Conservation (phyloP, 257 asterid species). For the Solanum dulcamara region DNA sequence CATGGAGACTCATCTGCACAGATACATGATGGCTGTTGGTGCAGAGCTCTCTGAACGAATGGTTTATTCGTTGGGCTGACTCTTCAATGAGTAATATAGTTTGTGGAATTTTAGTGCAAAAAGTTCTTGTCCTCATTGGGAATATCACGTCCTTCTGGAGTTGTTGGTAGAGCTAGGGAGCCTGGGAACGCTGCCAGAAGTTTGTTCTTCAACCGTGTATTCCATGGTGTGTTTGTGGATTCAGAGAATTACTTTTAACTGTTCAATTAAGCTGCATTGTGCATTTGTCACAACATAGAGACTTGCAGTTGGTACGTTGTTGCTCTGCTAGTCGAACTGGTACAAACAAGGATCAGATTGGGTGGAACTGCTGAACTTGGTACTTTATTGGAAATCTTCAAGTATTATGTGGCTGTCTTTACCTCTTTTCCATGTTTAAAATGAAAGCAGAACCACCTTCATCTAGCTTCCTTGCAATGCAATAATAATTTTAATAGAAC, state of each 20-base stretch:
- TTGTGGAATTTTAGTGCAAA: background rate
- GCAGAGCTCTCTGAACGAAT: slow-evolving; percentile 63
- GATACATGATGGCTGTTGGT: slow-evolving; percentile 60
- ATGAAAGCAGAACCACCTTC: background rate
- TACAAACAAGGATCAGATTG: background rate
- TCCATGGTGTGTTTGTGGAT: background rate
- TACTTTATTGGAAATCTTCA: background rate
- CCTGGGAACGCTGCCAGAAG: background rate
- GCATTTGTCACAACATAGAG: background rate
- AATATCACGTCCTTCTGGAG: background rate
- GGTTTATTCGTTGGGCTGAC: slow-evolving; percentile 60
- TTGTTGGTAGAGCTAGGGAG: background rate
- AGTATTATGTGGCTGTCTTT: background rate
- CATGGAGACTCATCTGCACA: slow-evolving; percentile 43
- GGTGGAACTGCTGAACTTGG: background rate
- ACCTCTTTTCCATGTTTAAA: background rate
- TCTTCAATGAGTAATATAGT: background rate
- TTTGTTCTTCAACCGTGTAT: background rate
- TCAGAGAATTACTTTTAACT: background rate
- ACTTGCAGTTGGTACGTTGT: background rate
- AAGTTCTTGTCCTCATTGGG: background rate
- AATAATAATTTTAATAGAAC: background rate
- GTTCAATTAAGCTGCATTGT: background rate
- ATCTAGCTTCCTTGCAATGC: background rate
- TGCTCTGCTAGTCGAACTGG: background rate